Evolutionary conservation across 164 flowering plant genomes (phyloP).

Genomic region (Tinospora cordifolia): DNA sequence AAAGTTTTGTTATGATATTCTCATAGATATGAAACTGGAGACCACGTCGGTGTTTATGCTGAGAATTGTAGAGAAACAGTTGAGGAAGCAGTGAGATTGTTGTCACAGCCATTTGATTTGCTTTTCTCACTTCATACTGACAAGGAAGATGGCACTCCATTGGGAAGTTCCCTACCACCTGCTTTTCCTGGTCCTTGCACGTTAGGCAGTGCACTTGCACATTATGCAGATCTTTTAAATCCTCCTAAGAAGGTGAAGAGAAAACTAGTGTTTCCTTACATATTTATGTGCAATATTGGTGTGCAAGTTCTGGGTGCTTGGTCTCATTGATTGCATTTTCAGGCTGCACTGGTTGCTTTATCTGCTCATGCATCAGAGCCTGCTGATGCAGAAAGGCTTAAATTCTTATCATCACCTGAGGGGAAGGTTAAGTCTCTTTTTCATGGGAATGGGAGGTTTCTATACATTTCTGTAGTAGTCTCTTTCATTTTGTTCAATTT

Average conservation of each 20-base stretch:
- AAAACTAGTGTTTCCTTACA: not conserved
- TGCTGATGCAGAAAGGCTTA: conserved; percentile 63
- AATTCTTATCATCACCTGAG: conserved; percentile 57
- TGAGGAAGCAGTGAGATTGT: conserved; percentile 63
- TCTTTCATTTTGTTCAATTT: not conserved
- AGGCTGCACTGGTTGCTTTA: conserved; percentile 70
- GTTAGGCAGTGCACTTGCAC: conserved; percentile 57
- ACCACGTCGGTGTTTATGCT: conserved; percentile 84
- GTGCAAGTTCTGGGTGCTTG: not conserved
- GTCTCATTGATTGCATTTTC: conserved; percentile 5
- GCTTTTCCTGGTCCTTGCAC: conserved; percentile 84
- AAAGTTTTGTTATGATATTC: not conserved
- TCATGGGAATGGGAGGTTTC: not conserved
- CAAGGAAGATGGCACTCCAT: conserved; percentile 65
- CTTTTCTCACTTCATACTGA: conserved; percentile 67
- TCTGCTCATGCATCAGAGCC: conserved; percentile 82
- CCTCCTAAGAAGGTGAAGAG: conserved; percentile 73
- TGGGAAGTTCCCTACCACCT: conserved; percentile 58
- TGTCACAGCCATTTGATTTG: conserved; percentile 56
- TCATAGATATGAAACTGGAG: conserved; percentile 87
- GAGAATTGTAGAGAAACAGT: conserved; percentile 67
- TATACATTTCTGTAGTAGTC: not conserved
- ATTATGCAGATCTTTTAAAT: conserved; percentile 74
- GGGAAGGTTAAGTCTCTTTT: conserved; percentile 58
- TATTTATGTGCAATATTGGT: not conserved